A percentile compares a stretch with the other conserved stretches of the same genome.
phyloP scores from a whole-genome alignment of 2,329 filamentous ascomycete species.

The Dothideomycetidae sp. region DNA sequence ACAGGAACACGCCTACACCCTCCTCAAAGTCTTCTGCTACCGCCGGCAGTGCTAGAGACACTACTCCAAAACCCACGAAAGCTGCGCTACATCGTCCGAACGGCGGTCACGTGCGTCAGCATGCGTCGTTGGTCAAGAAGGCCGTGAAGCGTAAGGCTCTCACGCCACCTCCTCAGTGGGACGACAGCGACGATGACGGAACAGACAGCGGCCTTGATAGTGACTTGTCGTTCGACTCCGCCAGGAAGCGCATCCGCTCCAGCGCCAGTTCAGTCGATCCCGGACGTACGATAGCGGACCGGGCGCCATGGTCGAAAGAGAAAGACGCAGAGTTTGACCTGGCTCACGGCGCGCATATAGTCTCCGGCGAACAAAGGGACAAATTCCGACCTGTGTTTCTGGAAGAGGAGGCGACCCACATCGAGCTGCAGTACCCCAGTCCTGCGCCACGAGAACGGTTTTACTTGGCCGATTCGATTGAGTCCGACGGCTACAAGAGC shows the following conservation, averaged over 20 bases:
- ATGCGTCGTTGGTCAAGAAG: constrained; percentile 5
- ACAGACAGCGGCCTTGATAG: constrained; percentile 16
- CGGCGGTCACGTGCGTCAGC: constrained; percentile 4
- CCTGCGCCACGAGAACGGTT: constrained; percentile 55
- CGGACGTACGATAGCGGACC: constrained; percentile 9
- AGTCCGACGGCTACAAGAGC: constrained; percentile 51
- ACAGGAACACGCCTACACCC: neutral
- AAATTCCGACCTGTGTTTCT: constrained; percentile 41
- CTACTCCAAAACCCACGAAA: constrained; percentile 4
- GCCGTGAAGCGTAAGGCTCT: constrained; percentile 22
- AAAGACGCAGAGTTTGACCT: constrained; percentile 22
- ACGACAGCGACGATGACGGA: constrained; percentile 20
- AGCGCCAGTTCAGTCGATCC: constrained; percentile 21
- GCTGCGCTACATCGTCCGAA: neutral
- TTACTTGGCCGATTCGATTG: constrained; percentile 44
- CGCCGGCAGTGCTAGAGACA: neutral
- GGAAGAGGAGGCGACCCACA: constrained; percentile 25
- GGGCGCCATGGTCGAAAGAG: constrained; percentile 6
- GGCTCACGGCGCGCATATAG: constrained; percentile 30
- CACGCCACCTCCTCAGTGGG: constrained; percentile 19
- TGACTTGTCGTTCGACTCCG: constrained; percentile 20
- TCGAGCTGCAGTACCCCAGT: constrained; percentile 72
- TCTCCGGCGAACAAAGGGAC: constrained; percentile 24
- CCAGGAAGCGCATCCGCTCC: constrained; percentile 24
- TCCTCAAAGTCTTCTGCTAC: neutral